Percentiles rank a stretch among this genome's conserved stretches.
Evolutionary conservation across 2,329 filamentous ascomycete species (phyloP).

Genomic region (Colletotrichum echinochloae): DNA sequence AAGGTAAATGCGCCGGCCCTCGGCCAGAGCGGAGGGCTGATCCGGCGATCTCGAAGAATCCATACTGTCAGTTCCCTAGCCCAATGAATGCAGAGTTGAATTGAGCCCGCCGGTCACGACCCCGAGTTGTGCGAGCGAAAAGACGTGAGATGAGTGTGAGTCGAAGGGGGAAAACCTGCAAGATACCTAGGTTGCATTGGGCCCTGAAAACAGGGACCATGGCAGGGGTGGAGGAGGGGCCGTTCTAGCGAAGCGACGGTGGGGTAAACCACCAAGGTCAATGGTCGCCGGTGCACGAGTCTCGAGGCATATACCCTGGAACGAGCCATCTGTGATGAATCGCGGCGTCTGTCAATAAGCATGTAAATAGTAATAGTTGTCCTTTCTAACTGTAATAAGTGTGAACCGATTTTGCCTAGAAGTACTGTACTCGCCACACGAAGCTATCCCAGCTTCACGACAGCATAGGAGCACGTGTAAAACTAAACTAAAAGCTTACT

Average conservation of each 20-base stretch:
- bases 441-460: too few species aligned
- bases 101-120: background rate
- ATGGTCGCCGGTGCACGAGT: background rate
- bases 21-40: conserved; percentile 34
- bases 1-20: conserved; percentile 66
- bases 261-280: background rate
- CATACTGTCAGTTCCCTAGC: background rate
- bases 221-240: too few species aligned
- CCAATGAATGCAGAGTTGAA: background rate
- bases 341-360: too few species aligned
- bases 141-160: background rate
- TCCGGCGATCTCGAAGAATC: background rate
- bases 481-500: too few species aligned
- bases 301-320: background rate
- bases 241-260: background rate
- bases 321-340: too few species aligned
- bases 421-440: too few species aligned
- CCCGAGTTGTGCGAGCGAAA: background rate
- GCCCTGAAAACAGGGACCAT: conserved; percentile 4
- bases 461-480: background rate
- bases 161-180: background rate
- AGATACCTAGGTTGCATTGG: background rate
- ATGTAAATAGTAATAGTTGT: too few species aligned
- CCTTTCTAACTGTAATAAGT: too few species aligned
- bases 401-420: too few species aligned